These are phyloP conservation scores for Cryptomeria japonica DNA, from an alignment of 75 land plant species.

Conservation along the genomic window DNA sequence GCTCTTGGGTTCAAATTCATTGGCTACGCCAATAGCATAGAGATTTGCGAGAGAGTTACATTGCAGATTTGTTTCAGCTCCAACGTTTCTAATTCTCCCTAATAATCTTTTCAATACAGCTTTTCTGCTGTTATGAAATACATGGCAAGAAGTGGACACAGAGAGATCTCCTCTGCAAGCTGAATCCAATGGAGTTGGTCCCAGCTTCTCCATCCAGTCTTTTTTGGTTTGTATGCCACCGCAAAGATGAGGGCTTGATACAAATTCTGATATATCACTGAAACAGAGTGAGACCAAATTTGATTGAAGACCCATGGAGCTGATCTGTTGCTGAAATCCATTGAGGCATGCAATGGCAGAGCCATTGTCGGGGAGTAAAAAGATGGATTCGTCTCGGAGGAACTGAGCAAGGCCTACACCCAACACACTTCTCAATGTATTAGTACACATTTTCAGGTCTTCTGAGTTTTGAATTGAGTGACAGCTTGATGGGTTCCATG, in stretches of 20 bases:
- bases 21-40: constrained; percentile 50
- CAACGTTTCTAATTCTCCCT: neutral
- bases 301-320: constrained; percentile 21
- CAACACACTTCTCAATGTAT: constrained; percentile 42
- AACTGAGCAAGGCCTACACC: constrained; percentile 52
- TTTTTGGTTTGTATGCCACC: constrained; percentile 21
- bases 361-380: constrained; percentile 48
- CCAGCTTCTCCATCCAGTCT: constrained; percentile 19
- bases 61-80: neutral
- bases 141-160: neutral
- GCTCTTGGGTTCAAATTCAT: constrained; percentile 41
- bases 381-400: constrained; percentile 45
- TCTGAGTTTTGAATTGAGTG: neutral
- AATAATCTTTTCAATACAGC: neutral
- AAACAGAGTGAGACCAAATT: constrained; percentile 38
- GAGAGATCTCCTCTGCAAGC: constrained; percentile 27
- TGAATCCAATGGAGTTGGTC: constrained; percentile 11
- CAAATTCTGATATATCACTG: constrained; percentile 6
- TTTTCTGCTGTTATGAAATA: constrained; percentile 10
- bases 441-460: constrained; percentile 35
- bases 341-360: constrained; percentile 53
- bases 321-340: constrained; percentile 26
- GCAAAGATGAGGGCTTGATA: constrained; percentile 16
- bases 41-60: constrained; percentile 25
- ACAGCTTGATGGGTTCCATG: neutral